phyloP scores from a whole-genome alignment of 768 basidiomycete species.

The Nidularia pulvinata region DNA sequence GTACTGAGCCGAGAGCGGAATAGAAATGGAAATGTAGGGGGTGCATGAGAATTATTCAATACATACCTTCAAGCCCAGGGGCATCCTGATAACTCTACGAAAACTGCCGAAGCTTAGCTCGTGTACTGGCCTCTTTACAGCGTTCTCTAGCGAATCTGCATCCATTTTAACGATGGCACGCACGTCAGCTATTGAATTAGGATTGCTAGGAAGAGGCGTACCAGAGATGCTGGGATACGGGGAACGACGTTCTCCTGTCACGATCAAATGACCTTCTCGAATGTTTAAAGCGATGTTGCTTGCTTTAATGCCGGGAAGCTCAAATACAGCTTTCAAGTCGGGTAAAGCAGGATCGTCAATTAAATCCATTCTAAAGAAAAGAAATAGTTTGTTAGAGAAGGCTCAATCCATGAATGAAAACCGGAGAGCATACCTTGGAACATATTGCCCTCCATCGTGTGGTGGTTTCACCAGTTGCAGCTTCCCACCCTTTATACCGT shows the following conservation, averaged over 20 bases:
- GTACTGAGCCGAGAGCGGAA: slow-evolving; percentile 1
- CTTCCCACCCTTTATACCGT: slow-evolving; percentile 21
- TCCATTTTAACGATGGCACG: slow-evolving; percentile 14
- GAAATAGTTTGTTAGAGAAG: not conserved
- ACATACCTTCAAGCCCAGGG: slow-evolving; percentile 34
- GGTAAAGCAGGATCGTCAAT: slow-evolving; percentile 32
- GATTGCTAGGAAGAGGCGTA: slow-evolving; percentile 5
- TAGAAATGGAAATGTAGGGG: slow-evolving; percentile 5
- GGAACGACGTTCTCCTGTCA: slow-evolving; percentile 28
- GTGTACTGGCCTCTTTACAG: slow-evolving; percentile 17
- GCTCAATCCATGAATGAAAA: not conserved
- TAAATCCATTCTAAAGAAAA: slow-evolving; percentile 35
- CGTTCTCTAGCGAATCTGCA: slow-evolving; percentile 1
- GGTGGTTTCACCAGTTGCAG: slow-evolving; percentile 13
- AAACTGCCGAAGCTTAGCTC: slow-evolving; percentile 47
- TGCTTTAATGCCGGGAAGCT: slow-evolving; percentile 42
- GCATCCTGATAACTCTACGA: slow-evolving; percentile 31
- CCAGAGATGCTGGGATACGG: slow-evolving; percentile 9
- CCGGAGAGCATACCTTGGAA: slow-evolving; percentile 13
- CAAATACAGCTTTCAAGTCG: slow-evolving; percentile 33
- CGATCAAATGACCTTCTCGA: slow-evolving; percentile 26
- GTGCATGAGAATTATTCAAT: not conserved
- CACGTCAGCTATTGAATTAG: slow-evolving; percentile 5
- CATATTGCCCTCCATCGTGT: slow-evolving; percentile 9
- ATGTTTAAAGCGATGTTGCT: slow-evolving; percentile 30